Percentiles rank a stretch among this genome's conserved stretches.
phyloP scores from a whole-genome alignment of 805 yeast genomes.

The Suhomyces prunicola region DNA sequence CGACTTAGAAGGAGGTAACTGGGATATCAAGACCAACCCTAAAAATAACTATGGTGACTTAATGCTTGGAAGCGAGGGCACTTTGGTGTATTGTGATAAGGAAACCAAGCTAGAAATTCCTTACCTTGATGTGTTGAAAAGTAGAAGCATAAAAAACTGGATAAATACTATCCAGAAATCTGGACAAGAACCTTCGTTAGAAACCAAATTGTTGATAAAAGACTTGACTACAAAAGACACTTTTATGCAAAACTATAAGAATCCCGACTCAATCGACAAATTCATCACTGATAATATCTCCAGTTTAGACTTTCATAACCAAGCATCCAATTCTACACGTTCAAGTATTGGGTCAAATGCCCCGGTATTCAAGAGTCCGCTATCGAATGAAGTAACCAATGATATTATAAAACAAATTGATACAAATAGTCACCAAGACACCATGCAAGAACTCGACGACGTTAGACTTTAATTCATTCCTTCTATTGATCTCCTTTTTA shows the following conservation, averaged over 20 bases:
- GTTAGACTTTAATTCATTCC: not conserved
- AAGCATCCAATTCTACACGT: constrained; percentile 5
- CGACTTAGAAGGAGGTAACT: constrained; percentile 82
- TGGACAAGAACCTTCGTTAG: constrained; percentile 9
- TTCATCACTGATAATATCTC: constrained; percentile 30
- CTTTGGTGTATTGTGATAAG: constrained; percentile 65
- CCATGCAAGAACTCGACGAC: not conserved
- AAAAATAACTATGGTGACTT: constrained; percentile 43
- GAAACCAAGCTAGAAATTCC: constrained; percentile 43
- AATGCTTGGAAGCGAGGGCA: constrained; percentile 65
- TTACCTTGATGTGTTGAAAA: constrained; percentile 40
- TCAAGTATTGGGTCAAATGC: constrained; percentile 3
- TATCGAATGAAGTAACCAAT: constrained; percentile 3
- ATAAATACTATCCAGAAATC: constrained; percentile 19
- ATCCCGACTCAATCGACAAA: constrained; percentile 25
- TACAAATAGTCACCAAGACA: not conserved
- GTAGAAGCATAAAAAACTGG: constrained; percentile 35
- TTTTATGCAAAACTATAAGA: constrained; percentile 17
- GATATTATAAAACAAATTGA: not conserved
- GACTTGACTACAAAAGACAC: constrained; percentile 21
- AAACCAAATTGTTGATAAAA: constrained; percentile 10
- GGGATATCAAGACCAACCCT: constrained; percentile 56
- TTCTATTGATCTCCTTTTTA: constrained; percentile 21
- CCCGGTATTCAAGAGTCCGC: constrained; percentile 6
- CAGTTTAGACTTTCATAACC: constrained; percentile 19